Evolutionary conservation across 805 yeast species (phyloP), one percentile per base, ranked within the genome.

Genomic region (Candida yuanshanica): DNA sequence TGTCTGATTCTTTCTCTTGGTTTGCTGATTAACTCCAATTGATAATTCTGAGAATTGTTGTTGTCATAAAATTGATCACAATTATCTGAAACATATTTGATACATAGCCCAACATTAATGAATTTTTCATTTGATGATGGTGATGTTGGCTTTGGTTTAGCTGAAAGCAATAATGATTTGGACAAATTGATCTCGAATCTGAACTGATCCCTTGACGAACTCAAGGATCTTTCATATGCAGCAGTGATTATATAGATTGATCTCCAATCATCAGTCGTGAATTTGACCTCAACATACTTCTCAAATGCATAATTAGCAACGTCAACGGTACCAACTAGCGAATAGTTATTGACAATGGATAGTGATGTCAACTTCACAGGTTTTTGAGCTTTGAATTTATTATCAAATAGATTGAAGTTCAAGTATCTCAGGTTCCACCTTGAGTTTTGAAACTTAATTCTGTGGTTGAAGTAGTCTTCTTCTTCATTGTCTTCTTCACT

Each of bases 181-280:
- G 59, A 51, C 43, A 72, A 55, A 27, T 73, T 72, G 29, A 79
- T 67, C 37, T 67, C 66, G 52, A 79, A 77, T 37, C 69, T 67
- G 58, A 79, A 70, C 47, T 63, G 65, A 47, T 70, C 75, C 41
- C 57, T 68, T n/a, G 39, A 36, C 1, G 43, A 18, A 36, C 48
- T 45, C 21, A 58, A 17, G 10, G 57, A 41, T 43, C 51, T 50
- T 26, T 51, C 52, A 37, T 55, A 53, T 8, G 54, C 38, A 20
- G 43, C 52, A 39, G 50, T 59, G 44, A 42, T 72, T 57, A 70
- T 65, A 58, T 70, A 74, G 48, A 50, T 70, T 52, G 72, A 68
- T 37, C 66, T 62, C 75, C 75, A 79, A 42, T 65, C 56, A 58
- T 79, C 74, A 41, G 65, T 59, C 4, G 82, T 69, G 44, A 76